These are phyloP conservation scores for Pythium vanterpoolii DNA, from an alignment of 352 stramenopile genomes.

Conservation along the genomic window DNA sequence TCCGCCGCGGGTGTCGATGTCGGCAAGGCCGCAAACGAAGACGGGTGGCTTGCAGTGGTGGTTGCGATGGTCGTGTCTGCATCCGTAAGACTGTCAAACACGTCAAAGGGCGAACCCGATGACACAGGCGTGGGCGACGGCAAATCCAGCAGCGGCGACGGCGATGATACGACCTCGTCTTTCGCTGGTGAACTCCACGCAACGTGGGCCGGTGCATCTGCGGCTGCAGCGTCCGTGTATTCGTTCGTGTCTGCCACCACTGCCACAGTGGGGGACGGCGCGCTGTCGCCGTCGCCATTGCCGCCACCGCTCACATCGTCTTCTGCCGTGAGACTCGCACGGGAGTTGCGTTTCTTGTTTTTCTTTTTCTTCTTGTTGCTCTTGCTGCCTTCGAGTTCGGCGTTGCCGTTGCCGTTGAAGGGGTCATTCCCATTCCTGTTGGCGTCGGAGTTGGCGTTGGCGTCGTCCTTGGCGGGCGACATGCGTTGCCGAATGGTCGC, in stretches of 20 bases:
- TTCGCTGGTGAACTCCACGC: not conserved
- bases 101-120: slow-evolving; percentile 12
- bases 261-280: not conserved
- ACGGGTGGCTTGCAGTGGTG: not conserved
- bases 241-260: not conserved
- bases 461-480: slow-evolving; percentile 11
- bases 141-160: slow-evolving; percentile 31
- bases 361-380: slow-evolving; percentile 25
- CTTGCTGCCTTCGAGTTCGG: not conserved
- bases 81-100: slow-evolving; percentile 7
- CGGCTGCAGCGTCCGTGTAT: not conserved
- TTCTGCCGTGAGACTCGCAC: slow-evolving; percentile 12
- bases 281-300: not conserved
- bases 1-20: slow-evolving; percentile 3
- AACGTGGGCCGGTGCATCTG: not conserved
- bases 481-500: not conserved
- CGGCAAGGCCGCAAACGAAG: not conserved
- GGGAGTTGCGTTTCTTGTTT: slow-evolving; percentile 25
- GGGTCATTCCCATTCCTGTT: not conserved
- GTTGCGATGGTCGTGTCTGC: not conserved
- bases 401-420: slow-evolving; percentile 1
- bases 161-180: not conserved
- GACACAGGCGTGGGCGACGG: slow-evolving; percentile 34
- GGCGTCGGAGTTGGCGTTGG: too few relatives aligned
- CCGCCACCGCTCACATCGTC: not conserved